Percentiles rank a stretch among this genome's conserved stretches.
These are phyloP conservation scores for Diplocarpon rosae DNA, from an alignment of 2,329 filamentous ascomycete genomes.

Conservation along the genomic window DNA sequence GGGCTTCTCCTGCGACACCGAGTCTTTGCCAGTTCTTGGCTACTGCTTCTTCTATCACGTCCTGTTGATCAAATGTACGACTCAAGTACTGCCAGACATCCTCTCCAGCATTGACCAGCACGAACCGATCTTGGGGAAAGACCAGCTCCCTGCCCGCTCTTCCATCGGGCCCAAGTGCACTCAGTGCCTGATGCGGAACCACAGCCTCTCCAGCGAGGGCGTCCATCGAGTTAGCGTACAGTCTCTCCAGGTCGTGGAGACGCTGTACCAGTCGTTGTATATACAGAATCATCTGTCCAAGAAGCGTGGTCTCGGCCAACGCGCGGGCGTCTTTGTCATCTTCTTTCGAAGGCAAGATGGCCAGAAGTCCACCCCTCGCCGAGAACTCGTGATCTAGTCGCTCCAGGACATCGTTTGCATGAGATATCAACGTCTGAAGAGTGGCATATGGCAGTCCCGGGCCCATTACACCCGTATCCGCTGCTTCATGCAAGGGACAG, in stretches of 20 bases:
- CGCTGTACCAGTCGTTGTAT: conserved; percentile 42
- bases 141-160: conserved; percentile 37
- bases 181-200: conserved; percentile 41
- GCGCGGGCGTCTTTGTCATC: conserved; percentile 28
- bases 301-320: conserved; percentile 38
- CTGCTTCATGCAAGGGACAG: conserved; percentile 19
- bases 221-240: conserved; percentile 40
- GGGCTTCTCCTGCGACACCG: conserved; percentile 33
- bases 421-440: conserved; percentile 35
- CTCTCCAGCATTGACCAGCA: conserved; percentile 43
- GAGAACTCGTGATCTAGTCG: conserved; percentile 48
- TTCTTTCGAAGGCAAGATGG: conserved; percentile 37
- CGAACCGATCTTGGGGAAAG: conserved; percentile 43
- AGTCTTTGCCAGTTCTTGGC: conserved; percentile 28
- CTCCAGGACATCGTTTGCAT: conserved; percentile 49
- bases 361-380: conserved; percentile 43
- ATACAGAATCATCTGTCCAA: conserved; percentile 47
- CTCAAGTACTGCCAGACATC: conserved; percentile 39
- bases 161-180: conserved; percentile 40
- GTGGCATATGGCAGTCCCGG: conserved; percentile 21
- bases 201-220: conserved; percentile 38
- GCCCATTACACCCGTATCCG: conserved; percentile 1
- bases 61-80: conserved; percentile 30
- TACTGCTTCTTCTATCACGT: conserved; percentile 29
- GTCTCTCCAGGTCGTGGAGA: conserved; percentile 46